Evolutionary conservation across 345 rosid genomes (phyloP).

Genomic region (Durio zibethinus): DNA sequence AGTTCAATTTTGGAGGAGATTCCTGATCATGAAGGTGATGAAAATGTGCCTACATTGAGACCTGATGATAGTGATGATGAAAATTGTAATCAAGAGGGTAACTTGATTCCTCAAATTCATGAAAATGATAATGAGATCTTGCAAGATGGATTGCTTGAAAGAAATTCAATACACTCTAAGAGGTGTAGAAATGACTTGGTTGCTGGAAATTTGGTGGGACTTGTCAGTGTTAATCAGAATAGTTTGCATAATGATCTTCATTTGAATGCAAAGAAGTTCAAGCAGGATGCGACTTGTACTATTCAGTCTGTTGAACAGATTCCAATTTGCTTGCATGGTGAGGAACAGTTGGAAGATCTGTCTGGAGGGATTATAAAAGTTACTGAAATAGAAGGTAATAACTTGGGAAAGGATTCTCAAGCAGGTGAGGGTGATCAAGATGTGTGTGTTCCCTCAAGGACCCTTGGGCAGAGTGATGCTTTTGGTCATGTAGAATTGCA

Average conservation of each 20-base stretch:
- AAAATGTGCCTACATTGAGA: conserved; percentile 10
- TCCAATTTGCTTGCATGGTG: conserved; percentile 6
- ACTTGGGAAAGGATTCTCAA: conserved; percentile 17
- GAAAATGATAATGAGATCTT: conserved; percentile 21
- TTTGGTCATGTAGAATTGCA: conserved; percentile 15
- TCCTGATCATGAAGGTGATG: neutral
- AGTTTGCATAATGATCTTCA: conserved; percentile 11
- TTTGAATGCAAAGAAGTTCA: conserved; percentile 33
- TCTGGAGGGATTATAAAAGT: conserved; percentile 5
- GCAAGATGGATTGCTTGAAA: conserved; percentile 8
- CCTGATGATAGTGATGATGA: conserved; percentile 6
- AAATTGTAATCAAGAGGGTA: conserved; percentile 19
- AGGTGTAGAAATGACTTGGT: conserved; percentile 29
- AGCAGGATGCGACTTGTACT: conserved; percentile 16
- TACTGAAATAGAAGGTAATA: conserved; percentile 13
- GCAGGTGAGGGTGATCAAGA: conserved; percentile 21
- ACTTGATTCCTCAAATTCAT: conserved; percentile 13
- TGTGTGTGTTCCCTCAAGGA: conserved; percentile 14
- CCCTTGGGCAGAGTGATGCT: conserved; percentile 13
- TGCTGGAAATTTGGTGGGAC: conserved; percentile 17
- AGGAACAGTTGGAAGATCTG: neutral
- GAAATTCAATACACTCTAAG: conserved; percentile 21
- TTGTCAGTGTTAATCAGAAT: conserved; percentile 5
- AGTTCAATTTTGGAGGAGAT: conserved; percentile 26
- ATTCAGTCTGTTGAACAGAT: conserved; percentile 6